Base-by-base conservation (phyloP, 805 yeast species). In the Wickerhamiella cacticola region DNA sequence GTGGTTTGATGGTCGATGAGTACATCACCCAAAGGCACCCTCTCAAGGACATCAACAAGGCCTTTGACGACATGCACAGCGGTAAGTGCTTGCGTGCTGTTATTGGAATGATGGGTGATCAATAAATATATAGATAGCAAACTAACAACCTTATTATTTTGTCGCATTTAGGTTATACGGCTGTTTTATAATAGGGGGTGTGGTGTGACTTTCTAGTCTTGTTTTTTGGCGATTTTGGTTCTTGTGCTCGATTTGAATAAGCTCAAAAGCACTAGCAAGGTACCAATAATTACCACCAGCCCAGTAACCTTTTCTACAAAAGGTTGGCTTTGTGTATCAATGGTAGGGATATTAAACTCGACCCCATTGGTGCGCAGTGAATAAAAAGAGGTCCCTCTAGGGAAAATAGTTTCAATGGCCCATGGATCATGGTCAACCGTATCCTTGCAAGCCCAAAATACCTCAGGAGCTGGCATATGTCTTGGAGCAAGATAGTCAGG, bases 31-130 rank as follows among this genome's bases (percentile, higher is more conserved):
- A 87, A 72, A 79, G 84, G 68, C 89, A 79, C 63, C 68, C 77
- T 34, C 76, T 92, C 63, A 75, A 71, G 25, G 75, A 80, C 48
- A 87, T 92, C 66, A 88, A 88, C 72, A 63, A 73, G 50, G 97
- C 96, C 19, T 88, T 92, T 65, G 89, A 86, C 48, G 96, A 87
- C 65, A 82, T 92, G 86, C 96, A 89, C 67, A 69, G 76, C 50
- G 98, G 98, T 62, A 81, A 78, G 61, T 86, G 96, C 71, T 78
- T 92, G 67, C 83, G 98, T 70, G 92, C 96, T 22, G 96, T 92
- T 51, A 33, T 57, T 23, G 51, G 53, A 25, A 50, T 56, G 56
- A 45, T 24, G 10, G 10, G 10, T 6, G 40, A 35, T 3, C 15
- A 35, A 25, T 19, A 31, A 31, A 15, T 28, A n/a, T n/a, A n/a